Percentiles rank a stretch among this genome's conserved stretches.
These are phyloP conservation scores for Tetraselmis striata DNA, from an alignment of 139 green algal species.

Conservation along the genomic window DNA sequence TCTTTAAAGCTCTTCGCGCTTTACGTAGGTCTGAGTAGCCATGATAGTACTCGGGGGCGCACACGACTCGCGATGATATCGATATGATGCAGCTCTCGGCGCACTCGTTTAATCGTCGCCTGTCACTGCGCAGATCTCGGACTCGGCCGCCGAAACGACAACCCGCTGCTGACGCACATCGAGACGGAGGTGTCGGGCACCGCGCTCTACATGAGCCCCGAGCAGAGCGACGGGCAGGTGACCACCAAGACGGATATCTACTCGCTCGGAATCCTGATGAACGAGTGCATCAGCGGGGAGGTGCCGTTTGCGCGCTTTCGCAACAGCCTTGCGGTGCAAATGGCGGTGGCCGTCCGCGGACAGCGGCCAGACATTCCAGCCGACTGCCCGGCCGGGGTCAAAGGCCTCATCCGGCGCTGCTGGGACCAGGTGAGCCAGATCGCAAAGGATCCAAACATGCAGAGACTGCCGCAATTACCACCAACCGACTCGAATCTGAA, in stretches of 20 bases:
- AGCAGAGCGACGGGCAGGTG: not conserved
- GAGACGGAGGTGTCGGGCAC: not conserved
- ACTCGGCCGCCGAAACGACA: not conserved
- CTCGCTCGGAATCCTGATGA: not conserved
- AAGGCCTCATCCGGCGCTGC: not conserved
- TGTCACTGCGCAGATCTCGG: not conserved
- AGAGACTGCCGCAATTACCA: no score
- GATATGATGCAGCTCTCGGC: no score
- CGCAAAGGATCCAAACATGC: no score
- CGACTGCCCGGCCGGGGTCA: not conserved
- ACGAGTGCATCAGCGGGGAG: slow-evolving; percentile 1
- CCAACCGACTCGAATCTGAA: no score
- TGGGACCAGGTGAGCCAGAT: not conserved
- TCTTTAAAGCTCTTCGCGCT: no score
- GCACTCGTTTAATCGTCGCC: no score
- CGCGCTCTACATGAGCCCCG: slow-evolving; percentile 3
- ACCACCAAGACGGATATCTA: slow-evolving; percentile 7
- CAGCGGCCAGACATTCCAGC: not conserved
- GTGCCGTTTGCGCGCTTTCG: not conserved
- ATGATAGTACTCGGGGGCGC: no score
- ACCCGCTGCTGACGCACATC: not conserved
- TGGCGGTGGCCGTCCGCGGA: not conserved
- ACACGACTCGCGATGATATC: no score
- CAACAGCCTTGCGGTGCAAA: not conserved
- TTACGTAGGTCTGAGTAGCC: no score